A percentile compares a stretch with the other conserved stretches of the same genome.
Evolutionary conservation across 2,329 filamentous ascomycete genomes (phyloP).

Genomic region (Trichoderma sp.): DNA sequence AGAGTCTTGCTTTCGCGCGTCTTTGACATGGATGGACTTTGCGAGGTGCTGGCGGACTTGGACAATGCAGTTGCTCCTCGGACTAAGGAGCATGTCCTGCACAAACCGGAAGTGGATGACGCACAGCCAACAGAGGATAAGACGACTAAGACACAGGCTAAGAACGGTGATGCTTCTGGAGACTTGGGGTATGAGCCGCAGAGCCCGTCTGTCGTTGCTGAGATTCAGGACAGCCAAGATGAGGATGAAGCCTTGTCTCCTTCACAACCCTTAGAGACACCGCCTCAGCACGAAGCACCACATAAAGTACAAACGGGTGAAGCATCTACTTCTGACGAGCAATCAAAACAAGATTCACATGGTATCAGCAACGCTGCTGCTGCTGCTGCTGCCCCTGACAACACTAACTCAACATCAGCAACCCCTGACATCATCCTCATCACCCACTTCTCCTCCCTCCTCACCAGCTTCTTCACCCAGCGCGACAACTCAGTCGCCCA

Average conservation of each 20-base stretch:
- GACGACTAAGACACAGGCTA: neutral
- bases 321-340: too few species aligned
- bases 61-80: constrained; percentile 28
- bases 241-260: constrained; percentile 29
- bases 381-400: neutral
- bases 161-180: neutral
- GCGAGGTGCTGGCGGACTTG: constrained; percentile 57
- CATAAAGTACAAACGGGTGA: neutral
- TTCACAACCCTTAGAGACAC: constrained; percentile 10
- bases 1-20: constrained; percentile 56
- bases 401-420: neutral
- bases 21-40: constrained; percentile 60
- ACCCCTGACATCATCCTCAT: constrained; percentile 48
- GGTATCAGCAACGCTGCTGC: neutral
- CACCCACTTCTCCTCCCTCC: constrained; percentile 55
- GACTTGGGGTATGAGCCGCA: neutral
- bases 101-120: neutral
- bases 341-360: neutral
- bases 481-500: constrained; percentile 51
- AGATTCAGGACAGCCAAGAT: constrained; percentile 40
- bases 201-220: constrained; percentile 21
- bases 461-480: constrained; percentile 54
- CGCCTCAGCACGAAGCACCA: neutral
- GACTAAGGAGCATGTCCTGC: neutral
- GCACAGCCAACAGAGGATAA: neutral